A percentile compares a stretch with the other conserved stretches of the same genome.
These are phyloP conservation scores for Myochromella boudieri DNA, from an alignment of 768 basidiomycete genomes.

Conservation along the genomic window DNA sequence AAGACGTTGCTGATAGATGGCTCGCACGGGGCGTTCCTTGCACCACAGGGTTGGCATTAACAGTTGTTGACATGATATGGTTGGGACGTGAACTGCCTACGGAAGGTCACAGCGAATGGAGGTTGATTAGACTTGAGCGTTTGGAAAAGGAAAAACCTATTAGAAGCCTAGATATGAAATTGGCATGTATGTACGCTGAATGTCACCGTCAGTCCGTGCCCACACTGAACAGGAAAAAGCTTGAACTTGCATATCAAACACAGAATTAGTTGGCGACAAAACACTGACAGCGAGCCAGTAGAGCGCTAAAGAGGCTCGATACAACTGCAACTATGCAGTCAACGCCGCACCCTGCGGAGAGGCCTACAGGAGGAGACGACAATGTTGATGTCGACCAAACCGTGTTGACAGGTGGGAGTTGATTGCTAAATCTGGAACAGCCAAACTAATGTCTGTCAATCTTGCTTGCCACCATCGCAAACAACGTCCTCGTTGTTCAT, in stretches of 20 bases:
- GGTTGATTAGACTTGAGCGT: not conserved
- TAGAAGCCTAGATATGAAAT: constrained; percentile 4
- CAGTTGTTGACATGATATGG: constrained; percentile 24
- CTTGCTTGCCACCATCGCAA: too few species aligned
- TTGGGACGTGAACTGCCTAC: not conserved
- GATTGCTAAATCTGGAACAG: constrained; percentile 12
- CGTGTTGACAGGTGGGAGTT: constrained; percentile 4
- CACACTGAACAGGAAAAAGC: not conserved
- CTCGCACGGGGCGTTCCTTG: constrained; percentile 24
- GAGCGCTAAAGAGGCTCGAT: too few species aligned
- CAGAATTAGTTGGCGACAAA: constrained; percentile 2
- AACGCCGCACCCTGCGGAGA: not conserved
- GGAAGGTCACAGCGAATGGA: not conserved
- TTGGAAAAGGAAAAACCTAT: not conserved
- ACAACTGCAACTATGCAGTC: too few species aligned
- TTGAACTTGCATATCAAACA: constrained; percentile 8
- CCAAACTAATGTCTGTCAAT: not conserved
- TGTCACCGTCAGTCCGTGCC: constrained; percentile 6
- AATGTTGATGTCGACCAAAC: constrained; percentile 4
- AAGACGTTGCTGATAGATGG: constrained; percentile 20
- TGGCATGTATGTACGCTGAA: constrained; percentile 10
- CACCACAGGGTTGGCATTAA: constrained; percentile 17
- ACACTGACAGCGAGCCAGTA: too few species aligned
- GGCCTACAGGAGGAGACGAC: too few species aligned
- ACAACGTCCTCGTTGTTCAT: not conserved